Evolutionary conservation across 805 yeast species (phyloP).

Genomic region (Lachancea lanzarotensis): DNA sequence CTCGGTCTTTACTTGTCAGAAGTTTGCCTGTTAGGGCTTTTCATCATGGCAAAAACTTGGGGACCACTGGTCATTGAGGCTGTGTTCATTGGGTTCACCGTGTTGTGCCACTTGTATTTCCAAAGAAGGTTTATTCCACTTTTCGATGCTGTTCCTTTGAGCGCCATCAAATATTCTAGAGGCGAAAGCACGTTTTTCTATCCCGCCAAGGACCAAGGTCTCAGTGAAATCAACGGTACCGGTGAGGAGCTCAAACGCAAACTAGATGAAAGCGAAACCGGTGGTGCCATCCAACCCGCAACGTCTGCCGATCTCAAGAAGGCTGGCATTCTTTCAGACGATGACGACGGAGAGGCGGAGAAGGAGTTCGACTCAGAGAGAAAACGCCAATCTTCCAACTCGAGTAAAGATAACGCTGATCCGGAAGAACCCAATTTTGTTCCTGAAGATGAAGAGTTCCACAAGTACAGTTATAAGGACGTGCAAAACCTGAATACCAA

Average conservation of each 20-base stretch:
- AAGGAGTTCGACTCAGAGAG: conserved; percentile 3
- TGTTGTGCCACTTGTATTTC: conserved; percentile 50
- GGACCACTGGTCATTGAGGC: conserved; percentile 68
- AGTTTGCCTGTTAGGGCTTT: conserved; percentile 60
- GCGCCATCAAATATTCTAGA: conserved; percentile 39
- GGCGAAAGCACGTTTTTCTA: conserved; percentile 40
- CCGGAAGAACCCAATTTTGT: conserved; percentile 24
- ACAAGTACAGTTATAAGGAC: conserved; percentile 22
- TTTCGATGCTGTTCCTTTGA: conserved; percentile 62
- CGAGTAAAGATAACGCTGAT: conserved; percentile 8
- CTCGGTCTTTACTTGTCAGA: conserved; percentile 68
- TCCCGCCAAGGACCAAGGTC: conserved; percentile 62
- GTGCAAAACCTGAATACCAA: conserved; percentile 13
- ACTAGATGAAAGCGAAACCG: conserved; percentile 21
- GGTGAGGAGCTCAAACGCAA: conserved; percentile 35
- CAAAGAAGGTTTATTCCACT: conserved; percentile 56
- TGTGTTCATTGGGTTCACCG: conserved; percentile 52
- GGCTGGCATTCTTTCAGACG: conserved; percentile 25
- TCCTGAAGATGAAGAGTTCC: conserved; percentile 24
- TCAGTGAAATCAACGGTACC: conserved; percentile 45
- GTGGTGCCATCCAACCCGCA: conserved; percentile 27
- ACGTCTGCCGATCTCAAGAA: conserved; percentile 25
- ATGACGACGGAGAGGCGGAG: conserved; percentile 6
- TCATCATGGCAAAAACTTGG: conserved; percentile 75
- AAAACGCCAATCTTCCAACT: conserved; percentile 5